Evolutionary conservation across 108 stramenopile genomes (phyloP).

Genomic region (Aurantiochytrium sp.): DNA sequence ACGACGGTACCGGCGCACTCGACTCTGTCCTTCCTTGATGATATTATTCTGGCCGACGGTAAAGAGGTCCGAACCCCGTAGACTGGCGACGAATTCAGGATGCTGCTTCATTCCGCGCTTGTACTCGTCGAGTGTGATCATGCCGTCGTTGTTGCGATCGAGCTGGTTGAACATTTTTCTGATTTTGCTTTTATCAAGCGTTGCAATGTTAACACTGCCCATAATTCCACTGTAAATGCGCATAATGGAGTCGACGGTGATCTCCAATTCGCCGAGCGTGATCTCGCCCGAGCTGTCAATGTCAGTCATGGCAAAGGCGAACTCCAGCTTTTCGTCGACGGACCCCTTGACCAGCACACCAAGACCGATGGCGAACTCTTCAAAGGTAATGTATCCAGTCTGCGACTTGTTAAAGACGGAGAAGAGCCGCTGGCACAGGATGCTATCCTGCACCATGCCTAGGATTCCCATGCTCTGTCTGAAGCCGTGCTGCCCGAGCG

Average conservation of each 20-base stretch:
- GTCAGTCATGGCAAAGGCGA: conserved; percentile 14
- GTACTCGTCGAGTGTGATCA: conserved; percentile 9
- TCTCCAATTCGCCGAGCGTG: not conserved
- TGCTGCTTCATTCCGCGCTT: conserved; percentile 16
- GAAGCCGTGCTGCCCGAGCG: not conserved
- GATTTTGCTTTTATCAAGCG: not conserved
- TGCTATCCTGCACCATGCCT: conserved; percentile 15
- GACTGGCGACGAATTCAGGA: not conserved
- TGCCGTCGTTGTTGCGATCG: not conserved
- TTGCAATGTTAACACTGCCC: not conserved
- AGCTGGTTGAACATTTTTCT: conserved; percentile 14
- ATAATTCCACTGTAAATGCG: not conserved
- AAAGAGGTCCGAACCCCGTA: not conserved
- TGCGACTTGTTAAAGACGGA: not conserved
- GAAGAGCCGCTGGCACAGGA: conserved; percentile 17
- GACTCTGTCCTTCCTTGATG: not conserved
- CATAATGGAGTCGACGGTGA: conserved; percentile 13
- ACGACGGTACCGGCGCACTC: not conserved
- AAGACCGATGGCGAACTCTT: conserved; percentile 6
- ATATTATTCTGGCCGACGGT: not conserved
- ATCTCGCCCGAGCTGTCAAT: conserved; percentile 4
- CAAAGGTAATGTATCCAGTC: not conserved
- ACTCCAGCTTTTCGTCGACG: not conserved
- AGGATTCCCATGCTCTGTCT: conserved; percentile 14
- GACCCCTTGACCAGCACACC: not conserved